Evolutionary conservation across 2,329 filamentous ascomycete species (phyloP), one percentile per base, ranked within the genome.

Genomic region (Fusarium setosum): DNA sequence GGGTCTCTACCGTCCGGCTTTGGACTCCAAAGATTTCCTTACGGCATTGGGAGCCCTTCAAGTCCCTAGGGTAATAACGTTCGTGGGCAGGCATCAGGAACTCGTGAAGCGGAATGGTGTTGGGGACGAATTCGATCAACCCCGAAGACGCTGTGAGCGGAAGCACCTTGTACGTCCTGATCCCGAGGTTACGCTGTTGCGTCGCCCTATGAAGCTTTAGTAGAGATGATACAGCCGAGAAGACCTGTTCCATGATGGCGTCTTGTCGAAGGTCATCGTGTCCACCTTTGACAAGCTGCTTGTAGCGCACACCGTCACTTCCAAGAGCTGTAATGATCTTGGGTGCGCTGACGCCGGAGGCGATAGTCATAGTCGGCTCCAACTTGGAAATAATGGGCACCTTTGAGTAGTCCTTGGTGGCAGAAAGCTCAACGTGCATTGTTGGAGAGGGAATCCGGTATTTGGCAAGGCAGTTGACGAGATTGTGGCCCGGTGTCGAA

Each of bases 201-300:
- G 96, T 97, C 12, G 90, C 87, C 55, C 93, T 90, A 76, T 98
- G 94, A 47, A 92, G 90, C 75, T 92, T 92, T 23, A 99, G 83
- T 20, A 99, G 87, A 50, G 92, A 92, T 58, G 94, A 98, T 20
- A 97, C 96, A 78, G 97, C 94, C 59, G 94, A 93, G 76, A 99
- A 99, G 2, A 99, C 96, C 79, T 99, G 96, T 78, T 99, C 96
- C 96, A 99, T 99, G 82, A 89, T 99, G 41, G 95, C 93, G 73
- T 99, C 96, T 80, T 99, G 96, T 9, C 96, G 92, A 12, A 99
- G 86, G 75, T 99, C 95, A 76, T 99, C 96, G 73, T 95, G 95
- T 17, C 96, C 94, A 63, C 94, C 94, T 83, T 99, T 99, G 75
- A 97, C 92, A 63, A 99, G 83, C 78, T 97, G 94, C 76, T 92